Base-by-base conservation (phyloP, 306 rosid genomes). In the Sicyos baderoa region DNA sequence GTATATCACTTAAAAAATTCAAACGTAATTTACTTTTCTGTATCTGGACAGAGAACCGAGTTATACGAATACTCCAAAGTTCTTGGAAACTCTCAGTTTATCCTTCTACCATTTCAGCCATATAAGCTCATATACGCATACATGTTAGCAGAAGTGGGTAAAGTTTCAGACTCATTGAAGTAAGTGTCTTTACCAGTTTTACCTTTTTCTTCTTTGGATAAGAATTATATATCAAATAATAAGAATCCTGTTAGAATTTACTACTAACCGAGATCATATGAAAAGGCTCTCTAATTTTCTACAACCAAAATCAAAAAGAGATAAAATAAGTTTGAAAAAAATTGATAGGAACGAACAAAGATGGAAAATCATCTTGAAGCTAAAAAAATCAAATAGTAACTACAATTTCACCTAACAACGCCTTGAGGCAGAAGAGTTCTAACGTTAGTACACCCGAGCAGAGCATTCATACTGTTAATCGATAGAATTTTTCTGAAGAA, bases 91-190 rank as follows among this genome's bases (percentile, higher is more conserved):
- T 89, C 97, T 68, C 97, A 92, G 89, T 92, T 86, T 80, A 78
- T 86, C 56, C 81, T 92, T 76, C 89, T 79, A 72, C 83, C 95
- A 21, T 89, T 92, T 79, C 96, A 87, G 57, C 97, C 97, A 47
- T 92, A 92, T 87, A 92, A 89, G 86, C 92, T 92, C 66, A 54
- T 89, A 68, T 89, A 92, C 80, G 97, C 97, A 10, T 72, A 86
- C 82, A 92, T 92, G 97, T 85, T 92, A 55, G 97, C 91, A 56
- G 96, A 92, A 86, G 87, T 92, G 64, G 97, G 97, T 64, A 92
- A 80, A 79, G 76, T 92, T 82, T 89, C 95, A 27, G 97, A 89
- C 65, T 87, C 97, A 2, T 77, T 92, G 86, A 89, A 84, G 97
- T 92, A 86, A 86, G 94, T 85, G 58, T 8, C 51, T 29, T 29